phyloP scores from a whole-genome alignment of 2,329 filamentous ascomycete genomes.

The Didymella keratinophila region DNA sequence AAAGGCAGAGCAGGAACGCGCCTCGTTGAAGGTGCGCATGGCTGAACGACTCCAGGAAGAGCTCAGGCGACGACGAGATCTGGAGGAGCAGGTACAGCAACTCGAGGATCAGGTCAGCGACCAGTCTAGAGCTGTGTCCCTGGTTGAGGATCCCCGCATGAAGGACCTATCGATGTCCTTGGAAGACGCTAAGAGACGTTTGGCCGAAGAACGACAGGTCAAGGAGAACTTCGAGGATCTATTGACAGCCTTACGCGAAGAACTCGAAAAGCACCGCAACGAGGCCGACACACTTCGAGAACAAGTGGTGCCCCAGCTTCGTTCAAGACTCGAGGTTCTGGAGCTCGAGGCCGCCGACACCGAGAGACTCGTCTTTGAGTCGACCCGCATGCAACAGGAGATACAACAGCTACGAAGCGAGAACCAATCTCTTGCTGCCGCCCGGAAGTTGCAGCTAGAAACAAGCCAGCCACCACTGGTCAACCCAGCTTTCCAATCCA shows the following conservation, averaged over 20 bases:
- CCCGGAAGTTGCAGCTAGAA: constrained; percentile 59
- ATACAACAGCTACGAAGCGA: constrained; percentile 66
- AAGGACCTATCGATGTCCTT: constrained; percentile 81
- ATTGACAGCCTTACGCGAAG: constrained; percentile 79
- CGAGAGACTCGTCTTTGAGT: constrained; percentile 78
- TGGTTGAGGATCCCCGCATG: constrained; percentile 61
- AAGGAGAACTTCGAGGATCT: constrained; percentile 96
- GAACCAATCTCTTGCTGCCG: constrained; percentile 65
- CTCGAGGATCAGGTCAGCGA: constrained; percentile 75
- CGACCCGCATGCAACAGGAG: constrained; percentile 87
- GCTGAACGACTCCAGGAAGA: constrained; percentile 89
- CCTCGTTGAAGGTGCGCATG: constrained; percentile 82
- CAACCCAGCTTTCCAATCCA: constrained; percentile 64
- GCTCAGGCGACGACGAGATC: constrained; percentile 73
- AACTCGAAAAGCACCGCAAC: constrained; percentile 82
- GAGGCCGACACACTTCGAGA: constrained; percentile 93
- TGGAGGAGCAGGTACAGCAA: constrained; percentile 84
- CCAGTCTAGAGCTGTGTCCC: constrained; percentile 35
- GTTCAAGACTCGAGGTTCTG: constrained; percentile 77
- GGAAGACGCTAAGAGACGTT: constrained; percentile 81
- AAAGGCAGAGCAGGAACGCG: constrained; percentile 88
- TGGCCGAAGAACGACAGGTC: constrained; percentile 83
- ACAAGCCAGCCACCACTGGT: constrained; percentile 48
- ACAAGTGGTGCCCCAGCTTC: constrained; percentile 81
- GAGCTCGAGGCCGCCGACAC: constrained; percentile 77